These are phyloP conservation scores for Marchantia polymorpha DNA, from an alignment of 225 moss, liverwort and hornwort genomes.

Conservation along the genomic window DNA sequence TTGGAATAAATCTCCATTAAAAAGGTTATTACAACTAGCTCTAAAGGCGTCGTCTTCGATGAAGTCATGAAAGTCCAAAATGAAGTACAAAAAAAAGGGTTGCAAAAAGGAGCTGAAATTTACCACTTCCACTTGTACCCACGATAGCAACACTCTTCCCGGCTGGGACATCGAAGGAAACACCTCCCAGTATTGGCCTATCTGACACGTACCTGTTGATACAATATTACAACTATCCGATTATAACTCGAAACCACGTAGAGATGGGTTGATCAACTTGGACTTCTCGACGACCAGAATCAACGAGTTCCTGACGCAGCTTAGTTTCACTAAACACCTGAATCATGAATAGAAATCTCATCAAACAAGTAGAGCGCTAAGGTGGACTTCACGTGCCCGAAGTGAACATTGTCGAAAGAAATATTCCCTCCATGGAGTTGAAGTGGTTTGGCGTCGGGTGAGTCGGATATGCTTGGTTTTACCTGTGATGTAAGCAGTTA, in stretches of 20 bases:
- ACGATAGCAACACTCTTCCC: slow-evolving; percentile 95
- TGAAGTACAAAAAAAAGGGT: neutral
- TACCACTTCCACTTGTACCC: slow-evolving; percentile 99
- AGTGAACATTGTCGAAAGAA: slow-evolving; percentile 83
- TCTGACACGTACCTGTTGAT: slow-evolving; percentile 63
- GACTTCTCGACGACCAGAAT: neutral
- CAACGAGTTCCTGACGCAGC: no score
- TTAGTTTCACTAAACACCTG: no score
- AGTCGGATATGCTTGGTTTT: slow-evolving; percentile 65
- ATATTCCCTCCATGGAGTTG: slow-evolving; percentile 76
- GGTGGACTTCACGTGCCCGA: slow-evolving; percentile 54
- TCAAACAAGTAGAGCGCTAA: neutral
- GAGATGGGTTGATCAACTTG: neutral
- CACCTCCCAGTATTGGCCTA: slow-evolving; percentile 76
- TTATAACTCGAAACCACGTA: neutral
- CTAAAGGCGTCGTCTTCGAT: neutral
- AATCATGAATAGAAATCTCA: neutral
- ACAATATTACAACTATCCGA: neutral
- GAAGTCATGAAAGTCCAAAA: neutral
- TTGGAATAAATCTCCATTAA: no score
- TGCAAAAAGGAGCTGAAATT: neutral
- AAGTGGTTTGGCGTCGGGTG: slow-evolving; percentile 72
- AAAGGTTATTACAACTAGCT: no score
- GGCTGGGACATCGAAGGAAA: slow-evolving; percentile 85
- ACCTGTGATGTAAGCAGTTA: slow-evolving; percentile 44